phyloP scores from a whole-genome alignment of 768 basidiomycete species.

The Boletus rubescentipes region DNA sequence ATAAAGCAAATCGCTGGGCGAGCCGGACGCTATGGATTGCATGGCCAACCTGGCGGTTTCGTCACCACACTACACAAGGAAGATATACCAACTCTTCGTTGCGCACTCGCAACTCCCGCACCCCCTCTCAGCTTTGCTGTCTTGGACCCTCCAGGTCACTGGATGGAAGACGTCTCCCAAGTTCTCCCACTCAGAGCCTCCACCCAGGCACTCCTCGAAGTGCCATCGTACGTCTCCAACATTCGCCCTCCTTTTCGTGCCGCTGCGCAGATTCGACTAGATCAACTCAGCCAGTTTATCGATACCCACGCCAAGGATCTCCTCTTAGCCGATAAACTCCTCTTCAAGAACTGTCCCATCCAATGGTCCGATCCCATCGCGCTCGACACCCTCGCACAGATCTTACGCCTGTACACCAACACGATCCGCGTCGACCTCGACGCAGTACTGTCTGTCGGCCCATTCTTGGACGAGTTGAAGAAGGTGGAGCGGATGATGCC shows the following conservation, averaged over 20 bases:
- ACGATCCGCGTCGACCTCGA: constrained; percentile 23
- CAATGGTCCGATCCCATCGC: constrained; percentile 22
- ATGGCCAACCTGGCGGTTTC: constrained; percentile 55
- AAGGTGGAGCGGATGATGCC: constrained; percentile 27
- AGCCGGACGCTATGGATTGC: constrained; percentile 85
- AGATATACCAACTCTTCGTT: constrained; percentile 61
- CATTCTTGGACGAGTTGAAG: constrained; percentile 22
- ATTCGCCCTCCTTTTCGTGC: constrained; percentile 46
- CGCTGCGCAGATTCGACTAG: constrained; percentile 21
- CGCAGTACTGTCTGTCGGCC: constrained; percentile 19
- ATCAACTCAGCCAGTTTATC: constrained; percentile 41
- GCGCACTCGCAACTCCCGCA: constrained; percentile 53
- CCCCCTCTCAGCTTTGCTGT: constrained; percentile 53
- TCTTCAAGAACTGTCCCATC: constrained; percentile 39
- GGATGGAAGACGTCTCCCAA: constrained; percentile 31
- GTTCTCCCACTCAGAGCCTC: constrained; percentile 45
- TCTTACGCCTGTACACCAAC: constrained; percentile 36
- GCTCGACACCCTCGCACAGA: constrained; percentile 18
- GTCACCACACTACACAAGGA: constrained; percentile 67
- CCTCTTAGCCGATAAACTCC: constrained; percentile 43
- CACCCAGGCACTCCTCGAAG: constrained; percentile 46
- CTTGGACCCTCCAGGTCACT: constrained; percentile 34
- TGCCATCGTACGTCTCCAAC: constrained; percentile 46
- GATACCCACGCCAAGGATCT: constrained; percentile 40
- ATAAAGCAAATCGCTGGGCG: constrained; percentile 95